A percentile compares a stretch with the other conserved stretches of the same genome.
phyloP scores from a whole-genome alignment of 805 yeast species.

The Nakazawaea laoshanensis region DNA sequence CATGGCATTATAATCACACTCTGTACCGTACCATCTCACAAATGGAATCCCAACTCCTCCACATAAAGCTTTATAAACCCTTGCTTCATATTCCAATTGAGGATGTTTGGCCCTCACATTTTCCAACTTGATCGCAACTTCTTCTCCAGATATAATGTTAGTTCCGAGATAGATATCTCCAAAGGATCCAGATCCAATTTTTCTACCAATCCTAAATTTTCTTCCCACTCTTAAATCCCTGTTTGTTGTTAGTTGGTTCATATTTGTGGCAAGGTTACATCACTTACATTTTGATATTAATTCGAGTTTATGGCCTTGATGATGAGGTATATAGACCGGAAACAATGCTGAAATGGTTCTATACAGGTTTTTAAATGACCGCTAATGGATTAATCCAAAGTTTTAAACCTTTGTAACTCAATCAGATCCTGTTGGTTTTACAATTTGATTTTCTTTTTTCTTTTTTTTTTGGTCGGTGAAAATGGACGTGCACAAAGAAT shows the following conservation, averaged over 20 bases:
- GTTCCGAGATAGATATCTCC: conserved; percentile 95
- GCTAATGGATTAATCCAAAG: too few relatives aligned
- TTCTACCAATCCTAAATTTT: conserved; percentile 88
- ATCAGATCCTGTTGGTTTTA: too few relatives aligned
- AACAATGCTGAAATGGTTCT: too few relatives aligned
- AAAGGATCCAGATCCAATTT: conserved; percentile 94
- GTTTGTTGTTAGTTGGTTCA: not conserved
- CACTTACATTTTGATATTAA: too few relatives aligned
- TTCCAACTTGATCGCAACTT: conserved; percentile 94
- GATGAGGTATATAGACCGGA: too few relatives aligned
- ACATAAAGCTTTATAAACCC: conserved; percentile 86
- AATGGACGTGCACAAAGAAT: too few relatives aligned
- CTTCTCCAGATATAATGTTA: conserved; percentile 92
- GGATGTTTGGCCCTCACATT: conserved; percentile 90
- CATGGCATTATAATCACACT: conserved; percentile 94
- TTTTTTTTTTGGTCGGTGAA: too few relatives aligned
- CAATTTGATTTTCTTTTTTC: too few relatives aligned
- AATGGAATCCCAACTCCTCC: conserved; percentile 98
- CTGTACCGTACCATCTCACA: conserved; percentile 95
- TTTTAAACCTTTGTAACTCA: too few relatives aligned
- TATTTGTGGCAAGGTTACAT: too few relatives aligned
- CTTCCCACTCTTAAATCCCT: conserved; percentile 87
- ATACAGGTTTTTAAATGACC: too few relatives aligned
- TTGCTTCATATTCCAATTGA: conserved; percentile 92
- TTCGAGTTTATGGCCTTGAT: too few relatives aligned